Percentiles rank a stretch among this genome's conserved stretches.
Evolutionary conservation across 768 basidiomycete genomes (phyloP).

Genomic region (Gautieria morchelliformis): DNA sequence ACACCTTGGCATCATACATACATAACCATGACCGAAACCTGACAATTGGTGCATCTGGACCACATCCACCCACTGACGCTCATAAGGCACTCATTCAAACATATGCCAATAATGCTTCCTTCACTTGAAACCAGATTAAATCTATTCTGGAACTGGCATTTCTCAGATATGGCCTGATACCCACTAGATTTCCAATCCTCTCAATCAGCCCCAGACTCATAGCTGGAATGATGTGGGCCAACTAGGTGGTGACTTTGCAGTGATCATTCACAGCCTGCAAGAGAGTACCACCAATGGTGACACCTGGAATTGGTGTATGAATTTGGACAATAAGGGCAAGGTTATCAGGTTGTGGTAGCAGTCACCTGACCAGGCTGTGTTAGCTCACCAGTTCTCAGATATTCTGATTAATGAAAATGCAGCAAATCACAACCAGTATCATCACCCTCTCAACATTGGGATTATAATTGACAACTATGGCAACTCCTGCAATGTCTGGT

Average conservation of each 20-base stretch:
- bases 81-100: not conserved
- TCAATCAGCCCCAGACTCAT: not conserved
- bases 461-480: slow-evolving; percentile 1
- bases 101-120: slow-evolving; percentile 13
- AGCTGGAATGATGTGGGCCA: not conserved
- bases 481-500: slow-evolving; percentile 12
- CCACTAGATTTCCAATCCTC: not conserved
- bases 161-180: not conserved
- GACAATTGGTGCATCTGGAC: slow-evolving; percentile 11
- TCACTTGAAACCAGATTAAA: slow-evolving; percentile 5
- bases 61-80: slow-evolving; percentile 8
- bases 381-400: not conserved
- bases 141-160: slow-evolving; percentile 6
- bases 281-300: not conserved
- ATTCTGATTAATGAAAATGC: slow-evolving; percentile 6
- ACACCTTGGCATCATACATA: slow-evolving; percentile 13
- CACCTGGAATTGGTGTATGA: slow-evolving; percentile 7
- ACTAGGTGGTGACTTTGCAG: slow-evolving; percentile 2
- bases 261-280: not conserved
- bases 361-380: not conserved
- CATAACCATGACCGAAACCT: slow-evolving; percentile 13
- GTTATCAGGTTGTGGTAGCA: not conserved
- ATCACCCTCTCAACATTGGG: not conserved
- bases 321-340: slow-evolving; percentile 15
- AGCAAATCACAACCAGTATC: slow-evolving; percentile 1